Evolutionary conservation across 768 basidiomycete species (phyloP).

Genomic region (Strobilomyces dryophilus): DNA sequence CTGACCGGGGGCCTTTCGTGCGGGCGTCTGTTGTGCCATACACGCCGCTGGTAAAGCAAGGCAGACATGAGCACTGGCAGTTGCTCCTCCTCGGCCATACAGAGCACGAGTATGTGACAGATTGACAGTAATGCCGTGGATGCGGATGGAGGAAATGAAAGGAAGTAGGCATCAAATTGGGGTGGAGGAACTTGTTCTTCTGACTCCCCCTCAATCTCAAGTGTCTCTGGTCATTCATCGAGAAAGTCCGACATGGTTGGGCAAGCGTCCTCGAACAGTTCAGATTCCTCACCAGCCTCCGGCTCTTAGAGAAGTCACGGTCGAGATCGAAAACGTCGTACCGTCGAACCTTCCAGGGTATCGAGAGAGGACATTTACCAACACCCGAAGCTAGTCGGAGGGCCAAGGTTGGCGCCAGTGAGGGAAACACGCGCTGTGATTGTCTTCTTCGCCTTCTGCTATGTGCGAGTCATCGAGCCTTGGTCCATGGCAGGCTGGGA

Average conservation of each 20-base stretch:
- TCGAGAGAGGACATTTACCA: constrained; percentile 17
- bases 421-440: no score
- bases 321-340: neutral
- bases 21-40: constrained; percentile 4
- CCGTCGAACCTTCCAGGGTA: constrained; percentile 15
- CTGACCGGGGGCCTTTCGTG: no score
- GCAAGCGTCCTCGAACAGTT: neutral
- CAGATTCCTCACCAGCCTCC: neutral
- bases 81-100: constrained; percentile 2
- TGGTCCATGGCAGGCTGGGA: no score
- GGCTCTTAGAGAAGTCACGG: neutral
- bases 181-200: neutral
- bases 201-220: neutral
- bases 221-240: neutral
- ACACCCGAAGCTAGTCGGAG: no score
- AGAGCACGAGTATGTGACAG: no score
- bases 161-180: constrained; percentile 2
- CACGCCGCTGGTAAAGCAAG: neutral
- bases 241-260: constrained; percentile 7
- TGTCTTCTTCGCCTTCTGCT: neutral
- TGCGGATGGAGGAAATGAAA: no score
- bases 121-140: no score
- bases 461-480: no score
- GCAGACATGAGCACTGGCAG: no score
- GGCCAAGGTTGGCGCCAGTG: no score